Conservation (phyloP, 2,329 filamentous ascomycete genomes). For the Colletotrichum costaricense region DNA sequence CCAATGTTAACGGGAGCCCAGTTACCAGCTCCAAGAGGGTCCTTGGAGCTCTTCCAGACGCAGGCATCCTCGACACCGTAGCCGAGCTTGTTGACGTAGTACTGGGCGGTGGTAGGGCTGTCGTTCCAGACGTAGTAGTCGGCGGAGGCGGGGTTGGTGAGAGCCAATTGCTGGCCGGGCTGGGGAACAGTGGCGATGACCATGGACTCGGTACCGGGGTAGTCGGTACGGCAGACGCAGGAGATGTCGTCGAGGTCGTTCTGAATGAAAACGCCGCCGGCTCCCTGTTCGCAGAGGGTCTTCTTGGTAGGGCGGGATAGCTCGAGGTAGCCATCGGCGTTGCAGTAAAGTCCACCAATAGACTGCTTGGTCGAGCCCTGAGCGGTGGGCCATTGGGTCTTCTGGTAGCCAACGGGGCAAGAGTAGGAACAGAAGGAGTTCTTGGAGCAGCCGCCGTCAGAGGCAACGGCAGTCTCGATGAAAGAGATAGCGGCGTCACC, state of each 20-base stretch:
- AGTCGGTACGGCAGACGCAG: slow-evolving; percentile 92
- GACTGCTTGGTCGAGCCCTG: slow-evolving; percentile 88
- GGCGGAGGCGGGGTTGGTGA: slow-evolving; percentile 80
- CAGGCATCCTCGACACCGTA: slow-evolving; percentile 76
- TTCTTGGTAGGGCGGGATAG: slow-evolving; percentile 76
- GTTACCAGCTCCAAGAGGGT: slow-evolving; percentile 76
- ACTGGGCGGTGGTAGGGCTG: slow-evolving; percentile 86
- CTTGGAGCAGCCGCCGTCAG: slow-evolving; percentile 65
- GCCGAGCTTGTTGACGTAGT: slow-evolving; percentile 93
- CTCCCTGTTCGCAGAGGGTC: slow-evolving; percentile 81
- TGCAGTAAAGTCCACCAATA: slow-evolving; percentile 88
- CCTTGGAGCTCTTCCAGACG: slow-evolving; percentile 71
- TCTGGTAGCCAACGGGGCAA: slow-evolving; percentile 91
- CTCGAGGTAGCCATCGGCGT: slow-evolving; percentile 76
- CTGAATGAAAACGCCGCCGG: slow-evolving; percentile 75
- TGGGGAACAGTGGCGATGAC: slow-evolving; percentile 77
- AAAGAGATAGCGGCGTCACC: slow-evolving; percentile 67
- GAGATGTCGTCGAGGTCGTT: slow-evolving; percentile 78
- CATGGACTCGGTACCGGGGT: slow-evolving; percentile 92
- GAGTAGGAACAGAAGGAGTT: slow-evolving; percentile 90
- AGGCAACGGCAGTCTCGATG: slow-evolving; percentile 73
- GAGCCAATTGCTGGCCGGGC: slow-evolving; percentile 67
- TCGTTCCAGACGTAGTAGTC: slow-evolving; percentile 84
- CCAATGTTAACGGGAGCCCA: slow-evolving; percentile 90
- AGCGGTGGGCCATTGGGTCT: slow-evolving; percentile 84